A percentile compares a stretch with the other conserved stretches of the same genome.
Conservation (phyloP, 1,284 basidiomycete species). For the Sanghuangporus sanghuang region DNA sequence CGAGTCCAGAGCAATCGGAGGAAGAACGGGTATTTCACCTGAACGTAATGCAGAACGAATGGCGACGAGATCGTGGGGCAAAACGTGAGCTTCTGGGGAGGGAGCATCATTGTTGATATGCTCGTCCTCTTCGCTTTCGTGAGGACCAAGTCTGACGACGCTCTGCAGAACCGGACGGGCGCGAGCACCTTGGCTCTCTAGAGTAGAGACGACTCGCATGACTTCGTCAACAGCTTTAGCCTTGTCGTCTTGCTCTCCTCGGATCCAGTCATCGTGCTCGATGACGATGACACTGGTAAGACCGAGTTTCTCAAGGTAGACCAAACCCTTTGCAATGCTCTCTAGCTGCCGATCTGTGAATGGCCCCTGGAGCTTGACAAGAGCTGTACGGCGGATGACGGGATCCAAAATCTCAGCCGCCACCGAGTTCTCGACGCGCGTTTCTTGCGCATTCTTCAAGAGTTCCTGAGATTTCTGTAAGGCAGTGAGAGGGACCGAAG, state of each 20-base stretch:
- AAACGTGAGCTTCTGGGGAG: slow-evolving; percentile 69
- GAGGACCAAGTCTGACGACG: slow-evolving; percentile 80
- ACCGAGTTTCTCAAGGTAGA: slow-evolving; percentile 93
- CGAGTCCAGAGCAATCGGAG: slow-evolving; percentile 92
- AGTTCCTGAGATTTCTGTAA: slow-evolving; percentile 21
- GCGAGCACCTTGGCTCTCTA: slow-evolving; percentile 81
- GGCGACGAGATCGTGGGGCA: slow-evolving; percentile 71
- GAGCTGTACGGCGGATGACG: slow-evolving; percentile 76
- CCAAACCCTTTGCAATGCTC: slow-evolving; percentile 89
- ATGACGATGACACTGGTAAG: slow-evolving; percentile 93
- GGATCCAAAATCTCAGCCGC: slow-evolving; percentile 84
- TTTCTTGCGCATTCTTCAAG: slow-evolving; percentile 25
- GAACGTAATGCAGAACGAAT: slow-evolving; percentile 85
- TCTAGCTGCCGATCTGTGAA: slow-evolving; percentile 95
- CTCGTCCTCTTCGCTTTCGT: slow-evolving; percentile 37
- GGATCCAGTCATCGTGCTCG: slow-evolving; percentile 77
- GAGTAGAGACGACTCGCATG: slow-evolving; percentile 77
- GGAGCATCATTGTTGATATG: slow-evolving; percentile 23
- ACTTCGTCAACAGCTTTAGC: slow-evolving; percentile 63
- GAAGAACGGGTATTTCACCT: slow-evolving; percentile 93
- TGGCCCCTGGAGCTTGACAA: slow-evolving; percentile 97
- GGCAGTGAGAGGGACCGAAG: slow-evolving; percentile 23
- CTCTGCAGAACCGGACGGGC: slow-evolving; percentile 86
- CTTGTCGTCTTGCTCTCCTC: slow-evolving; percentile 64
- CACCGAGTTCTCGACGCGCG: slow-evolving; percentile 33